phyloP scores from a whole-genome alignment of 202 grass and related monocot species.

The Sporobolus alterniflorus region DNA sequence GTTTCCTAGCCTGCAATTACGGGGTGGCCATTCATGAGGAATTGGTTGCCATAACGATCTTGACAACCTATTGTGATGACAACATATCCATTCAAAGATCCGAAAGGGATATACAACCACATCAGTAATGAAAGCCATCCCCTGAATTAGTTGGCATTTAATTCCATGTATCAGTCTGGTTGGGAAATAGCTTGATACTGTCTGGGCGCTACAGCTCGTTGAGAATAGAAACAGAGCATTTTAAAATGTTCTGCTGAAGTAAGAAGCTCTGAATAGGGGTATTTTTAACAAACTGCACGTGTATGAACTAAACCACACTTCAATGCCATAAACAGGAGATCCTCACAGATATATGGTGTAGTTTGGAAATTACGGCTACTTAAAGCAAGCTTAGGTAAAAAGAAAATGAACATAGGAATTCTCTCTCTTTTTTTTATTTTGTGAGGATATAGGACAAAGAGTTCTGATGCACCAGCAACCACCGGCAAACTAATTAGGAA shows the following conservation, averaged over 20 bases:
- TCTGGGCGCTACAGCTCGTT: background rate
- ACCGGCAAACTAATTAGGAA: constrained; percentile 15
- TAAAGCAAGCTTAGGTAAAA: background rate
- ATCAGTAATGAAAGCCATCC: constrained; percentile 19
- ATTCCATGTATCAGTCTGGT: constrained; percentile 11
- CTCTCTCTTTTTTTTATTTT: background rate
- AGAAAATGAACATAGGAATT: background rate
- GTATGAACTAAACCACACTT: too few relatives aligned
- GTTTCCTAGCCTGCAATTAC: background rate
- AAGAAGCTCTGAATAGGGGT: background rate
- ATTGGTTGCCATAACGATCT: background rate
- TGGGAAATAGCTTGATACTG: background rate
- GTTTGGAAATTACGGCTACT: background rate
- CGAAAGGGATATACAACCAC: constrained; percentile 31
- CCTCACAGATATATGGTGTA: background rate
- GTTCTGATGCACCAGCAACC: constrained; percentile 5
- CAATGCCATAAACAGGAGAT: background rate
- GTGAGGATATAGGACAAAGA: background rate
- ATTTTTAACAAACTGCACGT: background rate
- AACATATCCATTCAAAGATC: constrained; percentile 8
- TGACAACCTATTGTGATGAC: constrained; percentile 1
- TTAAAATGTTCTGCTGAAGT: background rate
- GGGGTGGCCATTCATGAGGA: background rate
- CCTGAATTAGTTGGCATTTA: constrained; percentile 50
- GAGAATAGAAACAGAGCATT: background rate